A percentile compares a stretch with the other conserved stretches of the same genome.
Conservation (phyloP, 768 basidiomycete species). For the Butyriboletus loyo region DNA sequence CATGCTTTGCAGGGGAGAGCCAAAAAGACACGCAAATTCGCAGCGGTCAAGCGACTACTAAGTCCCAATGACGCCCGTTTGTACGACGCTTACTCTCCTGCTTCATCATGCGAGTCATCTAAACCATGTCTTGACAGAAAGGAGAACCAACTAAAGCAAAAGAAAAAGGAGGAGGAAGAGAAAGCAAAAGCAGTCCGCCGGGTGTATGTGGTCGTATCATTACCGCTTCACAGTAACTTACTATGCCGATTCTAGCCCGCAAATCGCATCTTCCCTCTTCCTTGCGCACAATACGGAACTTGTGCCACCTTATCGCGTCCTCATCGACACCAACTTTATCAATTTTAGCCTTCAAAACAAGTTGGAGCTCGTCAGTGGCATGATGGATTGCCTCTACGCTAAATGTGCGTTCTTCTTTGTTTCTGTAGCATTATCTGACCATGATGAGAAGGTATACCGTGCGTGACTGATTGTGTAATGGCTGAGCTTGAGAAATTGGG, state of each 20-base stretch:
- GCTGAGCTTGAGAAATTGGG: slow-evolving; percentile 98
- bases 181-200: slow-evolving; percentile 75
- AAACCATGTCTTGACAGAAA: slow-evolving; percentile 53
- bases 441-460: slow-evolving; percentile 77
- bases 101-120: not conserved
- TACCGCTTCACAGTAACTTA: not conserved
- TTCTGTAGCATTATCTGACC: slow-evolving; percentile 1
- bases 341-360: slow-evolving; percentile 99
- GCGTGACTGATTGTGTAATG: slow-evolving; percentile 99
- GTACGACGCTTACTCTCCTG: slow-evolving; percentile 44
- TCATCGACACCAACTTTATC: slow-evolving; percentile 99
- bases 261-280: slow-evolving; percentile 89
- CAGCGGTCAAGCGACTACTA: slow-evolving; percentile 87
- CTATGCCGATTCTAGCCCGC: slow-evolving; percentile 48
- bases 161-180: slow-evolving; percentile 77
- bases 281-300: slow-evolving; percentile 93
- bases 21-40: slow-evolving; percentile 94
- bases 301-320: slow-evolving; percentile 93
- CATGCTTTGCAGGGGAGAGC: slow-evolving; percentile 64
- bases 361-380: slow-evolving; percentile 90
- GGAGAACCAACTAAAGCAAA: slow-evolving; percentile 88
- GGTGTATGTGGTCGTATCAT: slow-evolving; percentile 53
- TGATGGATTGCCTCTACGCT: slow-evolving; percentile 99
- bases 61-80: slow-evolving; percentile 92
- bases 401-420: slow-evolving; percentile 63